These are phyloP conservation scores for Hibiscus syriacus DNA, from an alignment of 345 rosid species.

Conservation along the genomic window DNA sequence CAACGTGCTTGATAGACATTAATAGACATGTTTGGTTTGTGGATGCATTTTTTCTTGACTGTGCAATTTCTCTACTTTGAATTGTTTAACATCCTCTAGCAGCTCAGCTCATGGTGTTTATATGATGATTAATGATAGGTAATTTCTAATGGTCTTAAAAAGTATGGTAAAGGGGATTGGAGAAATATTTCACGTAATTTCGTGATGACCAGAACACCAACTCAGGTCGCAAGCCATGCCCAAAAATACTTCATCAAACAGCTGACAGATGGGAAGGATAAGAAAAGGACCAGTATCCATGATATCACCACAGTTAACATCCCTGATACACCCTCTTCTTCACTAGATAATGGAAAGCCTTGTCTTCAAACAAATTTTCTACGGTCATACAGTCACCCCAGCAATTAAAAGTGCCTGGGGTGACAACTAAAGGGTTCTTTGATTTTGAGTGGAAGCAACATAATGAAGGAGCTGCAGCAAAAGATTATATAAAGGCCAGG, in stretches of 20 bases:
- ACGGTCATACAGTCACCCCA: conserved; percentile 28
- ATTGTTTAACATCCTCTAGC: conserved; percentile 4
- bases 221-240: conserved; percentile 99
- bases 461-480: conserved; percentile 21
- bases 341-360: conserved; percentile 22
- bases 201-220: conserved; percentile 83
- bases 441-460: conserved; percentile 36
- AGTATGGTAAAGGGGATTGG: conserved; percentile 98
- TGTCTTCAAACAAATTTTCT: conserved; percentile 39
- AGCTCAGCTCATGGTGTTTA: conserved; percentile 10
- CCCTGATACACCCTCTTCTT: conserved; percentile 41
- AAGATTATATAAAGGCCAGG: too few relatives aligned
- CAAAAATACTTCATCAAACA: conserved; percentile 94
- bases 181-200: conserved; percentile 87
- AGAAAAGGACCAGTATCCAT: conserved; percentile 91
- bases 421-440: conserved; percentile 15
- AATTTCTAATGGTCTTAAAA: conserved; percentile 80
- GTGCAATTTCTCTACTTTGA: conserved; percentile 2
- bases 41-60: neutral
- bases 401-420: conserved; percentile 12
- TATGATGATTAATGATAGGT: conserved; percentile 50
- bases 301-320: conserved; percentile 84
- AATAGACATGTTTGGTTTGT: neutral
- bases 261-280: conserved; percentile 86
- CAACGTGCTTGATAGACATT: neutral